Conservation (phyloP, 2,329 filamentous ascomycete species). For the Aspergillus aculeatinus region DNA sequence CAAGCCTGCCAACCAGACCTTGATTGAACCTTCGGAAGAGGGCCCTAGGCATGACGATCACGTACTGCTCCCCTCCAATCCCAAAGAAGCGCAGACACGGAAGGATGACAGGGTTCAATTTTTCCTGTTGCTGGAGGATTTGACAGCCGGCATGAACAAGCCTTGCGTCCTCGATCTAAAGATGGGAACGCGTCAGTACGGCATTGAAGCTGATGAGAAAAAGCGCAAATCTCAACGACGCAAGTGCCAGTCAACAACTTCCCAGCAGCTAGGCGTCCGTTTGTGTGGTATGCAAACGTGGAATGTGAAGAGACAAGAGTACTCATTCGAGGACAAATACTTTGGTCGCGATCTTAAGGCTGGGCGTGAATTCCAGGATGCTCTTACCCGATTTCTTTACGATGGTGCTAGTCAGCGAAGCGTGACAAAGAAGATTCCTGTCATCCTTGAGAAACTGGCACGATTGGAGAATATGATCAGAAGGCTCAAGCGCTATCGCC, state of each 20-base stretch:
- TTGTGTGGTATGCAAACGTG: slow-evolving; percentile 96
- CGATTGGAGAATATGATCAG: slow-evolving; percentile 81
- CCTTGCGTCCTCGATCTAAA: slow-evolving; percentile 97
- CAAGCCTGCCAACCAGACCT: neutral
- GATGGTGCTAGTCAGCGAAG: slow-evolving; percentile 80
- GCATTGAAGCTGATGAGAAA: slow-evolving; percentile 84
- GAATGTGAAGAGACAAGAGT: slow-evolving; percentile 79
- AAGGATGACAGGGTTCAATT: slow-evolving; percentile 71
- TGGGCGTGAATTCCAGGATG: slow-evolving; percentile 83
- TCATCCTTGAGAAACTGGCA: slow-evolving; percentile 78
- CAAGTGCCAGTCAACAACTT: slow-evolving; percentile 91
- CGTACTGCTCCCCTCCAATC: slow-evolving; percentile 61
- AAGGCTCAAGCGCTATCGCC: slow-evolving; percentile 78
- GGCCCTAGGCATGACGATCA: slow-evolving; percentile 20
- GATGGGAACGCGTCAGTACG: slow-evolving; percentile 97
- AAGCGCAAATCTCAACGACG: slow-evolving; percentile 90
- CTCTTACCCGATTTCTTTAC: slow-evolving; percentile 84
- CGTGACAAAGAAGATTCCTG: slow-evolving; percentile 81
- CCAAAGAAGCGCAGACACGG: slow-evolving; percentile 67
- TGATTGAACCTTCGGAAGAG: slow-evolving; percentile 5
- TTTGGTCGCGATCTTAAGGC: slow-evolving; percentile 86
- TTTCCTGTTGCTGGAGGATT: slow-evolving; percentile 88
- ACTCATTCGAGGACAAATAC: slow-evolving; percentile 98
- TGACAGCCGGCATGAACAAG: slow-evolving; percentile 93
- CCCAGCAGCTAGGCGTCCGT: slow-evolving; percentile 83